Evolutionary conservation across 2,329 filamentous ascomycete genomes (phyloP).

Genomic region (Cercospora sojina): DNA sequence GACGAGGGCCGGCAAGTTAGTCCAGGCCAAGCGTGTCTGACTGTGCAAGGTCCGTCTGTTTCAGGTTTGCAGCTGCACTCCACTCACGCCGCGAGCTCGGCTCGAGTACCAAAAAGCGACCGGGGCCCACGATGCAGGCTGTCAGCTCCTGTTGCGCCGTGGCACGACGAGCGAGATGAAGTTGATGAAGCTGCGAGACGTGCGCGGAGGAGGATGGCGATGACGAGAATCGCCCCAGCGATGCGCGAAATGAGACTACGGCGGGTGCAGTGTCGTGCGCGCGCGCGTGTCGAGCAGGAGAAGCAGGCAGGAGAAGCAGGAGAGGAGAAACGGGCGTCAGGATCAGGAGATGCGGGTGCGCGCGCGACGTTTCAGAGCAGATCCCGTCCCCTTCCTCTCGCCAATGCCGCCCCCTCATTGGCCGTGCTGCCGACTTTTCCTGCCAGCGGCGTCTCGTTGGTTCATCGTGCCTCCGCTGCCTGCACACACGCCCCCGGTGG

Average conservation of each 20-base stretch:
- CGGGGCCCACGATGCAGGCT: background rate
- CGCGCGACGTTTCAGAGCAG: background rate
- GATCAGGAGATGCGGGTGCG: no score
- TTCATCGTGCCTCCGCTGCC: background rate
- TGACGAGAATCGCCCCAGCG: background rate
- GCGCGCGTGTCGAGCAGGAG: no score
- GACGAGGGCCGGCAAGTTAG: background rate
- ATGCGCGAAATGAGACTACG: background rate
- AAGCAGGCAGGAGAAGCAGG: no score
- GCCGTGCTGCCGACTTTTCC: background rate
- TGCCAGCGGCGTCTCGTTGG: background rate
- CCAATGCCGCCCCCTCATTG: background rate
- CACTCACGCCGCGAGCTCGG: background rate
- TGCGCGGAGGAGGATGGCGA: background rate
- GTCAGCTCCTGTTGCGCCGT: background rate
- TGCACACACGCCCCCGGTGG: background rate
- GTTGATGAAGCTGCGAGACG: background rate
- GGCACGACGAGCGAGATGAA: background rate
- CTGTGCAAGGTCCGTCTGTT: slow-evolving; percentile 5
- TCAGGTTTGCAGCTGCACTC: slow-evolving; percentile 1
- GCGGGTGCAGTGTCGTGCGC: background rate
- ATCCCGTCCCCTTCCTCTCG: background rate
- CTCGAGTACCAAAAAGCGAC: background rate
- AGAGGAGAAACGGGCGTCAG: no score
- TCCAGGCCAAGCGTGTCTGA: slow-evolving; percentile 4